Evolutionary conservation across 768 basidiomycete species (phyloP).

Genomic region (Boletus barrowsii): DNA sequence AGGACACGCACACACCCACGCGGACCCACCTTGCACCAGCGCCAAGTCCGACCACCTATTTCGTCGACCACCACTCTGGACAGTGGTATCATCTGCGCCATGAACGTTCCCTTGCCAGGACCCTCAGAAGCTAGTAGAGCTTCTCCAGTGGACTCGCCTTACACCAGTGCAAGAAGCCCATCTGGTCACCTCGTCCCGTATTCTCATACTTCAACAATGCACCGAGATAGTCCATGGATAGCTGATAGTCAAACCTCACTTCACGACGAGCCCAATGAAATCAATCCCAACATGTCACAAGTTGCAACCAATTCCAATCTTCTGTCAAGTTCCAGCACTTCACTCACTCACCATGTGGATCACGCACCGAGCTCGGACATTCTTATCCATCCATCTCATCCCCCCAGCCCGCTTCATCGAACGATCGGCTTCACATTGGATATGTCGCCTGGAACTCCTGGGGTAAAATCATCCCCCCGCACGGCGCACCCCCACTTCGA

Average conservation of each 20-base stretch:
- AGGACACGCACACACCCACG: background rate
- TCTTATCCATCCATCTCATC: background rate
- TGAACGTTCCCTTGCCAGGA: conserved; percentile 12
- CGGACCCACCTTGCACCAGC: background rate
- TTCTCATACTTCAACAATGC: conserved; percentile 12
- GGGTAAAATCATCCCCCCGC: background rate
- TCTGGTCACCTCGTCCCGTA: conserved; percentile 21
- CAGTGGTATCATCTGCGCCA: conserved; percentile 8
- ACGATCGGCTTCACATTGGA: background rate
- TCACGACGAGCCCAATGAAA: conserved; percentile 13
- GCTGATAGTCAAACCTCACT: conserved; percentile 13
- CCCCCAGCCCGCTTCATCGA: background rate
- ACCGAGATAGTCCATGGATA: conserved; percentile 4
- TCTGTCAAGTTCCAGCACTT: background rate
- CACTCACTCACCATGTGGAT: background rate
- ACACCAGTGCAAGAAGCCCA: conserved; percentile 8
- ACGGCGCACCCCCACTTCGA: background rate
- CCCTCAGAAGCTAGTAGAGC: background rate
- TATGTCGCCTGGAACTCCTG: background rate
- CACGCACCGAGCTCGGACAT: background rate
- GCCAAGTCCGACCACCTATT: background rate
- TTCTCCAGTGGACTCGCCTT: conserved; percentile 15
- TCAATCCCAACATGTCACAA: background rate
- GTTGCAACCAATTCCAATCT: background rate
- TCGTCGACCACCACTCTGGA: background rate